Evolutionary conservation across 495 filamentous ascomycete species (phyloP).

Genomic region (Viridothelium virens): DNA sequence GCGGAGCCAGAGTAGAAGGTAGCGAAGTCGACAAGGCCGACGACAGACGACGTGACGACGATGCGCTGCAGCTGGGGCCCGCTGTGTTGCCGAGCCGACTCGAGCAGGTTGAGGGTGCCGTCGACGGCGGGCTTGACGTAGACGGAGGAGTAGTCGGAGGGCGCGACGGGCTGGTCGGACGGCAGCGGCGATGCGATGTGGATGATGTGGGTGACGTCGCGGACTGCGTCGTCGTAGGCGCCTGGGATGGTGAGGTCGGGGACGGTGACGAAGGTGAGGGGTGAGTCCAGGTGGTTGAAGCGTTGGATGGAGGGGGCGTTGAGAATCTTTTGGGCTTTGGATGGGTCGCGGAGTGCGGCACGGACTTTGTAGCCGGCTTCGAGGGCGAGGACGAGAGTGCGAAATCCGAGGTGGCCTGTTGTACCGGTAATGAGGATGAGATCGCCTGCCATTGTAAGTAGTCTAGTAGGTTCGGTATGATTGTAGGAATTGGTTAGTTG

Average conservation of each 20-base stretch:
- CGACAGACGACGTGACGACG: constrained; percentile 8
- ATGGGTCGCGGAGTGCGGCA: constrained; percentile 19
- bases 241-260: constrained; percentile 35
- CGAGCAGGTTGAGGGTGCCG: constrained; percentile 35
- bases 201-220: constrained; percentile 37
- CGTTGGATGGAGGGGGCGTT: constrained; percentile 12
- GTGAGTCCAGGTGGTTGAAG: background rate
- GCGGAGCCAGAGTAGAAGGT: constrained; percentile 36
- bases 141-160: constrained; percentile 18
- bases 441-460: background rate
- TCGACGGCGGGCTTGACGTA: constrained; percentile 37
- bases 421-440: constrained; percentile 24
- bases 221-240: constrained; percentile 34
- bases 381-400: constrained; percentile 20
- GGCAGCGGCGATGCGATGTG: constrained; percentile 36
- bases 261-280: constrained; percentile 32
- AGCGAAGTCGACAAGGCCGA: constrained; percentile 37
- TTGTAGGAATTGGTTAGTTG: no score
- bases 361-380: constrained; percentile 23
- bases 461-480: background rate
- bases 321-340: constrained; percentile 18
- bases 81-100: constrained; percentile 33
- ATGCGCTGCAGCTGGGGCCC: constrained; percentile 30
- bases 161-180: background rate
- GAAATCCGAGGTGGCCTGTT: constrained; percentile 25